Percentiles rank a stretch among this genome's conserved stretches.
Conservation (phyloP, 345 rosid genomes). For the Hibiscus mutabilis region DNA sequence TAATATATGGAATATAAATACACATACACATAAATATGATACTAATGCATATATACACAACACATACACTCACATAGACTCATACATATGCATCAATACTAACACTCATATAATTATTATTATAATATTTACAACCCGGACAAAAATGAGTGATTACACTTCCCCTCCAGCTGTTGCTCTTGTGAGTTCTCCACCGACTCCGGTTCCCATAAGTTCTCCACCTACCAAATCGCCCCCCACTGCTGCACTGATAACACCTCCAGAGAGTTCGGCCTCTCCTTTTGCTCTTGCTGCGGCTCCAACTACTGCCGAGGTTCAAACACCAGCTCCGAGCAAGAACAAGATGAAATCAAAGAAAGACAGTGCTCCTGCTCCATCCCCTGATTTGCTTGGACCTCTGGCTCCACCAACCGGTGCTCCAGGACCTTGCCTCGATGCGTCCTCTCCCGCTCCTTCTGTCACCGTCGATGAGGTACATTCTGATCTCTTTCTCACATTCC, state of each 20-base stretch:
- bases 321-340: neutral
- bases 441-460: neutral
- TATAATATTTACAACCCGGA: too few species aligned
- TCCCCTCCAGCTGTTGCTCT: neutral
- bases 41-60: too few species aligned
- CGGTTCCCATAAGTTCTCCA: neutral
- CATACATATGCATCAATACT: too few species aligned
- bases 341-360: neutral
- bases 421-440: neutral
- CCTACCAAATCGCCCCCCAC: neutral
- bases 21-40: too few species aligned
- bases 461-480: neutral
- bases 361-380: neutral
- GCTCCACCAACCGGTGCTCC: neutral
- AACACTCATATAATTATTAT: too few species aligned
- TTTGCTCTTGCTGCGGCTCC: neutral
- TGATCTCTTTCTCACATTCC: neutral
- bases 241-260: neutral
- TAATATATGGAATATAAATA: too few species aligned
- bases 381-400: neutral
- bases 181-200: neutral
- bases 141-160: too few species aligned
- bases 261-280: neutral
- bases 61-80: too few species aligned
- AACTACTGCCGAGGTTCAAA: neutral